Evolutionary conservation across 2,329 filamentous ascomycete genomes (phyloP).

Genomic region (Talaromyces atroroseus): DNA sequence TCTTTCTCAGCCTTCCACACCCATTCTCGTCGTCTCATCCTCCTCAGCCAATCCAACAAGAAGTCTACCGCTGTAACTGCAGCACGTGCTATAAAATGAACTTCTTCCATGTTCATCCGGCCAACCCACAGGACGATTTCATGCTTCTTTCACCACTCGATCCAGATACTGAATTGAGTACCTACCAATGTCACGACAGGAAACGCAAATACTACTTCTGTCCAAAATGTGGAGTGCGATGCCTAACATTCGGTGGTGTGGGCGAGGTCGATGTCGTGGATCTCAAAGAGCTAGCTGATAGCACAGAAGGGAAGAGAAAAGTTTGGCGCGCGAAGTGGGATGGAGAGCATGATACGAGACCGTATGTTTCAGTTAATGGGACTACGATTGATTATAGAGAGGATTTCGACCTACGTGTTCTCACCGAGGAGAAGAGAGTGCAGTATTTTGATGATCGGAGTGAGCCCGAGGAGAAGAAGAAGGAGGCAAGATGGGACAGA

Average conservation of each 20-base stretch:
- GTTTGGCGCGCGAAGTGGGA: not conserved
- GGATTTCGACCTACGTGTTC: not conserved
- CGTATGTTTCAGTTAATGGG: not conserved
- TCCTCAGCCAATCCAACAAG: not conserved
- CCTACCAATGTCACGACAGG: not conserved
- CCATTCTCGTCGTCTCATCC: conserved; percentile 1
- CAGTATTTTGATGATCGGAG: not conserved
- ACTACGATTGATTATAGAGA: not conserved
- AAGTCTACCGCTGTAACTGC: not conserved
- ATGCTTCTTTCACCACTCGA: not conserved
- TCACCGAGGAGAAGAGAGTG: not conserved
- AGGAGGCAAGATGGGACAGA: not conserved
- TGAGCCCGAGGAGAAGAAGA: not conserved
- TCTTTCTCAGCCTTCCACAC: conserved; percentile 1
- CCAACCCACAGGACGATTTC: not conserved
- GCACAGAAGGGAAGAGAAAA: not conserved
- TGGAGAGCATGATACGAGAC: not conserved
- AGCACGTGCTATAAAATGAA: not conserved
- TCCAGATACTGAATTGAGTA: not conserved
- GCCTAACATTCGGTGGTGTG: not conserved
- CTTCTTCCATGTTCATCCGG: not conserved
- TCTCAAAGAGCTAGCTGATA: not conserved
- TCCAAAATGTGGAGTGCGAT: conserved; percentile 2
- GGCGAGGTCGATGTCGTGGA: not conserved
- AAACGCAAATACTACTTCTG: conserved; percentile 2